Evolutionary conservation across 2,329 filamentous ascomycete genomes (phyloP), one percentile per base, ranked within the genome.

Genomic region (Dendrostoma leiphaemia): DNA sequence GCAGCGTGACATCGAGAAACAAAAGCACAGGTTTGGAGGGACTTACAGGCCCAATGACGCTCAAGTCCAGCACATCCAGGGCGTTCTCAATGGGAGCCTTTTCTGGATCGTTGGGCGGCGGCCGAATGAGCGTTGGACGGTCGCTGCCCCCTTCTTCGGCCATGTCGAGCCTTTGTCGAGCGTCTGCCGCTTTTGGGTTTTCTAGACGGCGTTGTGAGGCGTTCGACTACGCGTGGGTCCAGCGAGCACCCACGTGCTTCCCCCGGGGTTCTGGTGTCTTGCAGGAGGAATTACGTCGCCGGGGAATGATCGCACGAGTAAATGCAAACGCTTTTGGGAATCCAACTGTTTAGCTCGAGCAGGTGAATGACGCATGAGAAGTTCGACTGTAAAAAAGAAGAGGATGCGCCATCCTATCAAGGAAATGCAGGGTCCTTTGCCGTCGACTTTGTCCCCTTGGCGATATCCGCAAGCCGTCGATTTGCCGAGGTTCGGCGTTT

Each of bases 41-140:
- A 72, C 83, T 68, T 75, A 90, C 88, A 54, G 88, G 87, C 41
- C 88, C 87, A 59, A 94, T 83, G 58, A 89, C 86, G 51, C 77
- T 77, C 49, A 97, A 78, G 61, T 91, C 88, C 3, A 89, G 94
- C 63, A 97, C 78, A 65, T 96, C 91, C 52, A 97, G 81, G 46
- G 90, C 86, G 71, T 95, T 93, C 74, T 97, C 93, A 59, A 97
- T 95, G 13, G 84, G 80, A 24, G 91, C 86, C 71, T 90, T 89
- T 65, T 80, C 80, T 43, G 83, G 74, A 67, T 96, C 86, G 29
- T 84, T 71, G 48, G 88, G 85, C 60, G 90, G 91, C 48, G 90
- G 87, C 64, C 84, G 82, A 60, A 96, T 84, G 51, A 95, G 79
- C 0, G 88, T 91, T 28, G 68, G 59, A 54, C 68, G 65, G 35